These are phyloP conservation scores for Aspergillus uvarum DNA, from an alignment of 2,329 filamentous ascomycete species.

Conservation along the genomic window DNA sequence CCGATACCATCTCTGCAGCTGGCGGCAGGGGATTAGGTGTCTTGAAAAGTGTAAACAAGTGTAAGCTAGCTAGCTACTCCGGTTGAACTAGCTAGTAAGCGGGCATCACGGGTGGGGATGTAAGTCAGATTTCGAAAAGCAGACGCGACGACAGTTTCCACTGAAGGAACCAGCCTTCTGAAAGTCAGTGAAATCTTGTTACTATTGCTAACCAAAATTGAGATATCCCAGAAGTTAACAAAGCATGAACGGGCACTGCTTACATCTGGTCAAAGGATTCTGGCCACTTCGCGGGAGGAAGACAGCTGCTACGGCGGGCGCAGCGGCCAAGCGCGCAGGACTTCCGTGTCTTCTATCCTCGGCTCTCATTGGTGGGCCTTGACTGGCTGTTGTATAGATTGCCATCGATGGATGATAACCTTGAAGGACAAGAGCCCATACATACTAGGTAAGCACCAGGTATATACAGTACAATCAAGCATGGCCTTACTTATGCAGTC, in stretches of 20 bases:
- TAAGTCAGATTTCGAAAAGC: constrained; percentile 3
- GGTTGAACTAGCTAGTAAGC: constrained; percentile 14
- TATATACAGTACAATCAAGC: too few relatives aligned
- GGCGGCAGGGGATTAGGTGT: neutral
- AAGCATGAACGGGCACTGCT: neutral
- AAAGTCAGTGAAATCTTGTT: neutral
- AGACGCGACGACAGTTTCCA: neutral
- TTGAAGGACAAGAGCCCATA: too few relatives aligned
- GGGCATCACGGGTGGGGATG: constrained; percentile 25
- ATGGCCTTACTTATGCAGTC: too few relatives aligned
- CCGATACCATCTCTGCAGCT: constrained; percentile 22
- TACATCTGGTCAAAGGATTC: constrained; percentile 15
- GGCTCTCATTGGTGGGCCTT: constrained; percentile 5
- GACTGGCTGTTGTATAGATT: neutral
- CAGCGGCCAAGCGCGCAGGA: constrained; percentile 34
- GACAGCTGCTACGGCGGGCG: constrained; percentile 31
- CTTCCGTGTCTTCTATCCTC: constrained; percentile 18
- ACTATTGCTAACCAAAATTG: neutral
- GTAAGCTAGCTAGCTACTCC: constrained; percentile 14
- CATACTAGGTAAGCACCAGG: too few relatives aligned
- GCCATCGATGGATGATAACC: too few relatives aligned
- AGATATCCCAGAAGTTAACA: neutral
- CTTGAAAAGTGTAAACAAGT: constrained; percentile 5
- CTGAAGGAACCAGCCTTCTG: neutral
- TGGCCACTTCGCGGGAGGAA: constrained; percentile 34